Base-by-base conservation (phyloP, 176 grass and related monocot species). In the Cenchrus purpureus region DNA sequence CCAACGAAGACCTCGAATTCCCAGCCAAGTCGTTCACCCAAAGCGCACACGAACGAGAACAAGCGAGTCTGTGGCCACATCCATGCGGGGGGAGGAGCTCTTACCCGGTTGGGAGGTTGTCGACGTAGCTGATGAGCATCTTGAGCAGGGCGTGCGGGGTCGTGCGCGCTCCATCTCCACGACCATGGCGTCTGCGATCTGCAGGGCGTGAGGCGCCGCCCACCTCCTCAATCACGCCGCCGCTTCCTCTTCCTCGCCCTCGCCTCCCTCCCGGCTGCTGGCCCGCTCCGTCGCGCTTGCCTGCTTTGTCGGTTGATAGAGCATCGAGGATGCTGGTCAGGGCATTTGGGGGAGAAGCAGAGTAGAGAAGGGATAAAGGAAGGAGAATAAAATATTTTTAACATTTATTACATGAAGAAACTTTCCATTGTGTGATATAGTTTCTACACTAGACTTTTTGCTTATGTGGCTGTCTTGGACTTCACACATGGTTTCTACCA, bases 31-130 rank as follows among this genome's bases (percentile, higher is more conserved):
- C 76, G 28, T 22, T 44, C 15, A 6, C 57, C 66, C 19, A 55
- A 50, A 59, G 13, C 28, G 28, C 31, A n/a, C 49, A 28, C 45
- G 7, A 37, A 19, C 6, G 46, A 64, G 65, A 84, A 53, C 71
- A 66, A 82, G 25, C 25, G 25, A 25, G 25, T 25, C 25, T 25
- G 25, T 25, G 25, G 25, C 25, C 25, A 25, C 25, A 32, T 51
- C 85, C 50, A 79, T 42, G 69, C 69, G 80, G 71, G 65, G 25
- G 40, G 28, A 6, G 43, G 43, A 5, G 2, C 34, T 20, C 72
- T 77, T 97, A 97, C 94, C 94, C 94, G 10, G 92, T 97, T 67
- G 94, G 94, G 32, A 97, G 88, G 74, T 97, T 97, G 86, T 97
- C 92, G 16, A 97, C 94, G 77, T 91, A 94, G 90, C 94, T 94